Evolutionary conservation across 116 monocot genomes (phyloP).

Genomic region (Papilionanthe hybrid): DNA sequence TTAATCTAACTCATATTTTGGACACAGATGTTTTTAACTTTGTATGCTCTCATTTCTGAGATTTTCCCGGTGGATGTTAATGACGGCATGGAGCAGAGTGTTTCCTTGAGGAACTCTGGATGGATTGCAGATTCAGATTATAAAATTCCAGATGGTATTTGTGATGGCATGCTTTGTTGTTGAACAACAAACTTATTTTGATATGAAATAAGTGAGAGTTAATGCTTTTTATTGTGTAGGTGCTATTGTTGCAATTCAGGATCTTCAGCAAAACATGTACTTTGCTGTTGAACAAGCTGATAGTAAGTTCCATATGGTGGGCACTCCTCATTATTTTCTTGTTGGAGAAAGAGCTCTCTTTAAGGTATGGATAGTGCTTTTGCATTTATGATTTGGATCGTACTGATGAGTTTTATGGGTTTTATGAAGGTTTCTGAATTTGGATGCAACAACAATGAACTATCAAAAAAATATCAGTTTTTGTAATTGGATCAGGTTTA

Average conservation of each 20-base stretch:
- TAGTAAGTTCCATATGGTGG: constrained; percentile 41
- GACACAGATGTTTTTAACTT: constrained; percentile 51
- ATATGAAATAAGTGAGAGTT: neutral
- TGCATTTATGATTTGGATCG: neutral
- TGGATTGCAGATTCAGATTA: constrained; percentile 14
- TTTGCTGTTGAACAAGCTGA: constrained; percentile 51
- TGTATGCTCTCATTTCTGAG: constrained; percentile 39
- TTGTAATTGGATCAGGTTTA: neutral
- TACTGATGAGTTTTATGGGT: neutral
- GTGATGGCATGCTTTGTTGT: neutral
- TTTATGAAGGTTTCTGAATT: neutral
- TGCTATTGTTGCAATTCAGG: constrained; percentile 77
- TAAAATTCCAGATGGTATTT: constrained; percentile 73
- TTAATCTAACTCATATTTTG: constrained; percentile 2
- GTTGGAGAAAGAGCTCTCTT: constrained; percentile 75
- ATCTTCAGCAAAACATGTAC: constrained; percentile 84
- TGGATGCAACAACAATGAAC: neutral
- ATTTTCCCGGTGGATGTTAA: constrained; percentile 20
- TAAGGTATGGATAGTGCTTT: constrained; percentile 37
- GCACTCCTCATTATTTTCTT: constrained; percentile 78
- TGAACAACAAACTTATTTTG: neutral
- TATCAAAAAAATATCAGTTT: neutral
- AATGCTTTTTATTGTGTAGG: constrained; percentile 34
- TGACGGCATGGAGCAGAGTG: constrained; percentile 12
- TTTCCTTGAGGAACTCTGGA: constrained; percentile 13